Base-by-base conservation (phyloP, 1,139 yeast genomes). In the Magnusiomyces paraingens region DNA sequence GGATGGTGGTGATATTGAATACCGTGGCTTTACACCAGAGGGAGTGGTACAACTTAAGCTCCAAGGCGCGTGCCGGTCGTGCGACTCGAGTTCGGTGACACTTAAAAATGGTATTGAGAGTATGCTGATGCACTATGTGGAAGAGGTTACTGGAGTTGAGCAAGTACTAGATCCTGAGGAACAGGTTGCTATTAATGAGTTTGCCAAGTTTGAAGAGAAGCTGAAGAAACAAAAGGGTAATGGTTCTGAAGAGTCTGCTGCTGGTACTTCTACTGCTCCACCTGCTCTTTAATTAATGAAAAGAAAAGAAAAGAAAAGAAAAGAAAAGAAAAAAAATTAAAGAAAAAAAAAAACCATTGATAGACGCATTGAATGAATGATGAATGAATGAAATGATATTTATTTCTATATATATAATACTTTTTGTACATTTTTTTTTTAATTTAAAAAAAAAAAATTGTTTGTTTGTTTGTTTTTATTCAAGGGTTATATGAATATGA, bases 101-200 rank as follows among this genome's bases (percentile, higher is more conserved):
- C 75, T 87, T 59, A 86, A 84, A 64, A 79, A 83, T 63, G 95
- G 95, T 29, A 86, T 87, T 53, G 95, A 87, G 68, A 75, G 84
- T 50, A 87, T 87, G 95, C 76, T 87, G 67, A 86, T 80, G 75
- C 90, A 87, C 68, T 87, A 87, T 63, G 83, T 87, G 38, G 94
- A 87, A 60, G 95, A 86, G 65, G 95, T 87, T 40, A 77, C 78
- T 53, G 85, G 84, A 55, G 93, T 87, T 10, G 82, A 79, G 66
- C 90, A 86, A 60, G 82, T 84, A 1, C 64, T 79, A 52, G 83
- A 79, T 55, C 79, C 79, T n/a, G 83, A 78, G 58, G 85, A 81
- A 59, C 78, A 74, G 64, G 72, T 76, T 44, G 86, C 89, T 0
- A 67, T 84, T 54, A 78, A 78, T 57, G 90, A 85, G 66, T 86